Evolutionary conservation across 148 eudicot genomes (phyloP), one percentile per base, ranked within the genome.

Genomic region (Rhododendron molle): DNA sequence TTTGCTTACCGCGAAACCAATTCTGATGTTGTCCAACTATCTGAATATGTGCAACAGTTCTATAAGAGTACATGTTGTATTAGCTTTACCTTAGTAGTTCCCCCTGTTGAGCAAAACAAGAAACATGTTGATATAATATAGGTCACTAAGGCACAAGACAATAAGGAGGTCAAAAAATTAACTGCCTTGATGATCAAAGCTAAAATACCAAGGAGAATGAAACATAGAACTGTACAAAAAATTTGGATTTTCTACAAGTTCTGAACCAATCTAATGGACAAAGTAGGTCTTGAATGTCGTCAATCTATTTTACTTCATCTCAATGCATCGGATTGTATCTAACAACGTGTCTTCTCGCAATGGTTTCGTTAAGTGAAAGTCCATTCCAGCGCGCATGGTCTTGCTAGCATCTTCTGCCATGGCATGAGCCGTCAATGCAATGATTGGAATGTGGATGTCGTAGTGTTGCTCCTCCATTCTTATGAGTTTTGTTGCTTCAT

Each of bases 401-500:
- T 32, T 84, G 49, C 44, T 76, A 14, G 28, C 86, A 76, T 60
- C 73, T 38, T 56, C 74, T 16, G 11, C 86, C 54, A 38, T 58
- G 43, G 34, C 56, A 76, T 84, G 81, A 54, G 81, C 80, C 4
- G 81, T 73, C 16, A 76, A 13, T 58, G 86, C 86, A 10, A 76
- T 58, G 16, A 84, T 43, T 56, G 73, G 82, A 11, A 56, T 58
- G 81, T 84, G 80, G 2, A 76, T 36, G 14, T 49, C 80, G 4
- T 77, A 77, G 69, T 58, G n/a, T 44, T 12, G 56, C 76, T 84
- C 86, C 49, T 84, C 86, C 40, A 1, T 56, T 62, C 74, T 21
- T 56, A 77, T 84, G 56, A 34, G 3, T 44, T 44, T 77, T 58
- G 86, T 76, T n/a, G 86, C 81, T 76, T 84, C 86, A 54, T 76